Conservation (phyloP, 805 yeast species). For the Starmerella scarabaei region DNA sequence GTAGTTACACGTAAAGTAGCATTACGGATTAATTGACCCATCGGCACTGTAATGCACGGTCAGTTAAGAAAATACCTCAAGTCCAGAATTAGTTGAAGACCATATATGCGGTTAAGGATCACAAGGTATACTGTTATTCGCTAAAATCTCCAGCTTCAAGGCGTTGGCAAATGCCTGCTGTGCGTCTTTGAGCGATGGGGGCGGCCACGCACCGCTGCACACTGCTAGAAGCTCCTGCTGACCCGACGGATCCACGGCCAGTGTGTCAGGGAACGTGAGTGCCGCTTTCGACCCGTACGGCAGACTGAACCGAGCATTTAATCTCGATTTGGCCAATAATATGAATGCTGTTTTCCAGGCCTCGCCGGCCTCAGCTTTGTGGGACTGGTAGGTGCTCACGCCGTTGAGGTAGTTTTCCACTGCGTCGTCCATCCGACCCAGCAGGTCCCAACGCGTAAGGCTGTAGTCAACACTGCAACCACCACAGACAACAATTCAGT, state of each 20-base stretch:
- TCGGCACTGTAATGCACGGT: no score
- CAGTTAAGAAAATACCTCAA: no score
- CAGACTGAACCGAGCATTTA: not conserved
- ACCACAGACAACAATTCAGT: not conserved
- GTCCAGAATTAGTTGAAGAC: no score
- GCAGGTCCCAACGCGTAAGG: not conserved
- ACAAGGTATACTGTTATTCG: no score
- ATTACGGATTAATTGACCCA: no score
- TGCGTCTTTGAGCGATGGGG: conserved; percentile 31
- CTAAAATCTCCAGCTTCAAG: no score
- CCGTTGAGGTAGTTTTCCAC: conserved; percentile 12
- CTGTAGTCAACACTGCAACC: not conserved
- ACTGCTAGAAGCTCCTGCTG: conserved; percentile 23
- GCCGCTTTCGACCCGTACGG: not conserved
- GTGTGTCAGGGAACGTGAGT: conserved; percentile 4
- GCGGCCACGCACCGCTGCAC: conserved; percentile 37
- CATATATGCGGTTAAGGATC: no score
- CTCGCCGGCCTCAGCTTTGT: conserved; percentile 4
- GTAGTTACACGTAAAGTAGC: no score
- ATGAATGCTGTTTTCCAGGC: conserved; percentile 17
- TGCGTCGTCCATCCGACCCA: conserved; percentile 8
- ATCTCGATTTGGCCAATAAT: conserved; percentile 12
- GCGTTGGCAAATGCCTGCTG: conserved; percentile 31
- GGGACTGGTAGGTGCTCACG: conserved; percentile 10
- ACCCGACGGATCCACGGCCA: conserved; percentile 18